phyloP scores from a whole-genome alignment of 352 stramenopile species.

The Peronospora destructor region DNA sequence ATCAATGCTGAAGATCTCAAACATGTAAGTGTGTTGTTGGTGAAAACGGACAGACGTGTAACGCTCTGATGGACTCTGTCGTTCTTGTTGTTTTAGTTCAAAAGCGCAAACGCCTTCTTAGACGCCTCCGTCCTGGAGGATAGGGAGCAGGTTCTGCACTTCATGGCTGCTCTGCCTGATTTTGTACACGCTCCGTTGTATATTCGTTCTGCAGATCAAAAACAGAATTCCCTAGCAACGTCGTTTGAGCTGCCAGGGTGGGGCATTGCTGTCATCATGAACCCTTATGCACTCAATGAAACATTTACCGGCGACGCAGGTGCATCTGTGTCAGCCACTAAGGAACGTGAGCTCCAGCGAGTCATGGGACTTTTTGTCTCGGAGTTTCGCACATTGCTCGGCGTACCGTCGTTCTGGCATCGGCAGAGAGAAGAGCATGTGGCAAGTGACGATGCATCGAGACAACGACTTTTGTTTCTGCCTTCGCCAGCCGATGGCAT shows the following conservation, averaged over 20 bases:
- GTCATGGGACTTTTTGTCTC: slow-evolving; percentile 67
- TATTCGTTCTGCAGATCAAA: slow-evolving; percentile 29
- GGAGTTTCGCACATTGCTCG: slow-evolving; percentile 55
- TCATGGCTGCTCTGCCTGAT: slow-evolving; percentile 62
- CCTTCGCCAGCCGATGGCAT: slow-evolving; percentile 45
- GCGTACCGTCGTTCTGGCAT: slow-evolving; percentile 43
- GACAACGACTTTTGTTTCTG: slow-evolving; percentile 34
- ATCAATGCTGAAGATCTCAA: slow-evolving; percentile 57
- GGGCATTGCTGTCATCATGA: slow-evolving; percentile 55
- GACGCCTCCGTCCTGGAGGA: slow-evolving; percentile 58
- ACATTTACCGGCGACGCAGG: slow-evolving; percentile 1
- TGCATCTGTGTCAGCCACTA: slow-evolving; percentile 1
- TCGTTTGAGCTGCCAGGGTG: slow-evolving; percentile 71
- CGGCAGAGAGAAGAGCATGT: slow-evolving; percentile 30
- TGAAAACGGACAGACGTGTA: background rate
- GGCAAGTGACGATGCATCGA: background rate
- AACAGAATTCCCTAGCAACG: slow-evolving; percentile 23
- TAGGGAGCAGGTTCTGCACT: slow-evolving; percentile 68
- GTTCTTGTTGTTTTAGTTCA: slow-evolving; percentile 41
- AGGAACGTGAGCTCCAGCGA: slow-evolving; percentile 33
- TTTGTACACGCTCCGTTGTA: slow-evolving; percentile 42
- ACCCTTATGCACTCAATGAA: slow-evolving; percentile 24
- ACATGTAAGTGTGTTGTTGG: slow-evolving; percentile 33
- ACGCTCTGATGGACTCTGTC: background rate
- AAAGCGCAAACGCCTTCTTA: slow-evolving; percentile 69